These are phyloP conservation scores for Monosporascus sp. DNA, from an alignment of 2,329 filamentous ascomycete genomes.

Conservation along the genomic window DNA sequence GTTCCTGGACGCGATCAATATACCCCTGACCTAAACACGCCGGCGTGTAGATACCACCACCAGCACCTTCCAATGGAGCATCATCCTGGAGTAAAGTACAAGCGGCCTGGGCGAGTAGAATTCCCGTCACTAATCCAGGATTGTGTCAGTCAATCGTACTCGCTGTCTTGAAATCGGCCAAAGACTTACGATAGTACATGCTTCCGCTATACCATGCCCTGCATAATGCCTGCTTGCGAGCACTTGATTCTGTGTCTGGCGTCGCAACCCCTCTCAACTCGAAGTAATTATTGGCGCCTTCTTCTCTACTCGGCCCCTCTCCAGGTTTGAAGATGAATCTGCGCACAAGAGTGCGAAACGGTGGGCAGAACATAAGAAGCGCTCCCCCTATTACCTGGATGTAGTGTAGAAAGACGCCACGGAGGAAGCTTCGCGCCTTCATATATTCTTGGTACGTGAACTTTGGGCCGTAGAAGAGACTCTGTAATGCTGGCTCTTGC, in stretches of 20 bases:
- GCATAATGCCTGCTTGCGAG: conserved; percentile 46
- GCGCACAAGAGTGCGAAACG: conserved; percentile 38
- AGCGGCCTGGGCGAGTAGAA: conserved; percentile 59
- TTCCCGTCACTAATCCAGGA: conserved; percentile 52
- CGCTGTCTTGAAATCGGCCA: conserved; percentile 3
- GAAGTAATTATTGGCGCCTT: conserved; percentile 51
- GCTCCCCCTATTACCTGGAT: conserved; percentile 36
- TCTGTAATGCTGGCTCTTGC: conserved; percentile 35
- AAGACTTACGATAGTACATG: conserved; percentile 56
- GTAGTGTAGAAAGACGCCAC: conserved; percentile 46
- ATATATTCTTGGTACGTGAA: conserved; percentile 55
- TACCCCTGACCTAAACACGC: conserved; percentile 64
- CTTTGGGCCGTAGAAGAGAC: conserved; percentile 53
- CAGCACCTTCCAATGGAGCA: conserved; percentile 55
- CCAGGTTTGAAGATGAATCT: conserved; percentile 47
- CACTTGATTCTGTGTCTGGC: conserved; percentile 42
- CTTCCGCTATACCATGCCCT: conserved; percentile 53
- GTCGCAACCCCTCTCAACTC: conserved; percentile 59
- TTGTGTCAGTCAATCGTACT: background rate
- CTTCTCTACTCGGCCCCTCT: conserved; percentile 46
- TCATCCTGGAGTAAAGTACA: conserved; percentile 60
- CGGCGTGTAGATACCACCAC: conserved; percentile 68
- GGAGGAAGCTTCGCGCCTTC: conserved; percentile 42
- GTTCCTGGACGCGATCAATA: conserved; percentile 55
- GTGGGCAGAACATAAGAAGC: conserved; percentile 39